A percentile compares a stretch with the other conserved stretches of the same genome.
These are phyloP conservation scores for Arctium minus DNA, from an alignment of 129 eudicot species.

Conservation along the genomic window DNA sequence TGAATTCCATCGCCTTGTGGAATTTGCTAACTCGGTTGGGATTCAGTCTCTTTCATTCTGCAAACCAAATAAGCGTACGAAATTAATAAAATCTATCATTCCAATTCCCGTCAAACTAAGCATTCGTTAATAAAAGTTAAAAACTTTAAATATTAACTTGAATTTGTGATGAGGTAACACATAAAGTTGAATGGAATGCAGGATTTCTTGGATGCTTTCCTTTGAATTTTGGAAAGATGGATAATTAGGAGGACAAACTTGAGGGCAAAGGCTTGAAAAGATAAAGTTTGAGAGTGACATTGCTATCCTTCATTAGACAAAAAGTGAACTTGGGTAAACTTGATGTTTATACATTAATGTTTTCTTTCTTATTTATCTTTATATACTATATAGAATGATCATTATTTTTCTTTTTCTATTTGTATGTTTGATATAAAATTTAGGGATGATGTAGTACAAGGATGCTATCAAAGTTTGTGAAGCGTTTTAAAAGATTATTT, in stretches of 20 bases:
- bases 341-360: neutral
- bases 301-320: constrained; percentile 18
- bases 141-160: neutral
- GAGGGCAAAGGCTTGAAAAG: constrained; percentile 20
- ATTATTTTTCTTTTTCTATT: neutral
- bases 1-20: neutral
- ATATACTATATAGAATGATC: neutral
- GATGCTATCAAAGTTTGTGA: neutral
- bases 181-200: constrained; percentile 12
- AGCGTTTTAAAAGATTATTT: neutral
- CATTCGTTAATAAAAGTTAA: neutral
- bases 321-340: neutral
- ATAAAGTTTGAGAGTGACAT: constrained; percentile 24
- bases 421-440: neutral
- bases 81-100: neutral
- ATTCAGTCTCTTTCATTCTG: neutral
- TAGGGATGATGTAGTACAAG: neutral
- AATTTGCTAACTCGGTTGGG: neutral
- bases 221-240: constrained; percentile 22
- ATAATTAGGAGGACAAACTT: constrained; percentile 29
- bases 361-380: neutral
- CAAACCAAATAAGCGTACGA: neutral
- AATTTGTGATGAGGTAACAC: constrained; percentile 18
- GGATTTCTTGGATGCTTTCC: constrained; percentile 30
- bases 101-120: neutral